These are phyloP conservation scores for Sporothrix dimorphospora DNA, from an alignment of 2,329 filamentous ascomycete genomes.

Conservation along the genomic window DNA sequence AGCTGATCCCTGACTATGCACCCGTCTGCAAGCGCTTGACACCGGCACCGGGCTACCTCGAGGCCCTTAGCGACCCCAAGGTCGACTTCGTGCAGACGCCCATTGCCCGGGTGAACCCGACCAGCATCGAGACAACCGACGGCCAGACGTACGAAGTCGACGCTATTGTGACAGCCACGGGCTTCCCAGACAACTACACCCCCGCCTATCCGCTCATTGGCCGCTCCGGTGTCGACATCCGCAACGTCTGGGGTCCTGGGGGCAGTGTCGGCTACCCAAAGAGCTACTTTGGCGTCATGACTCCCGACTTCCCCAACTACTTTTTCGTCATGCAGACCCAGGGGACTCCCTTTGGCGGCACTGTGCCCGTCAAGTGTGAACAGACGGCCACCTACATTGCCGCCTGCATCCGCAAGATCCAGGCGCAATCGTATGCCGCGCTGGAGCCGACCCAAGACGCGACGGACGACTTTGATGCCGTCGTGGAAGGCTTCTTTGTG, in stretches of 20 bases:
- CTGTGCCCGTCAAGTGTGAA: conserved; percentile 33
- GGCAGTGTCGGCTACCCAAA: conserved; percentile 30
- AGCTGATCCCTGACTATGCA: conserved; percentile 34
- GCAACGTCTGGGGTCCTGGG: conserved; percentile 34
- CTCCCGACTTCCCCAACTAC: conserved; percentile 39
- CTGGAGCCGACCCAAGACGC: conserved; percentile 31
- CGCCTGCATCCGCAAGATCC: conserved; percentile 34
- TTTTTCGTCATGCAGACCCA: conserved; percentile 36
- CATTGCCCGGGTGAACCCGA: conserved; percentile 40
- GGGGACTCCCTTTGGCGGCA: conserved; percentile 31
- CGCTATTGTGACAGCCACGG: conserved; percentile 40
- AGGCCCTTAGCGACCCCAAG: conserved; percentile 37
- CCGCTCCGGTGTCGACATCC: conserved; percentile 32
- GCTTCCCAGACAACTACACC: conserved; percentile 36
- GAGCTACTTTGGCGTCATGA: conserved; percentile 38
- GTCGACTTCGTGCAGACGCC: conserved; percentile 40
- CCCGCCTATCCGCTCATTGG: conserved; percentile 36
- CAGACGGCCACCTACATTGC: conserved; percentile 32
- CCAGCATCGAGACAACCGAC: conserved; percentile 38
- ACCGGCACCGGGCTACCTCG: conserved; percentile 37
- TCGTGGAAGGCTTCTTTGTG: conserved; percentile 29
- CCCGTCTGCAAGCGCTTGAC: conserved; percentile 37
- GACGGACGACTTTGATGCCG: conserved; percentile 33
- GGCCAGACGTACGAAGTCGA: conserved; percentile 40
- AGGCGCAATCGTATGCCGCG: conserved; percentile 28